Evolutionary conservation across 108 stramenopile genomes (phyloP).

Genomic region (Pseudonitzschia delicatissima): DNA sequence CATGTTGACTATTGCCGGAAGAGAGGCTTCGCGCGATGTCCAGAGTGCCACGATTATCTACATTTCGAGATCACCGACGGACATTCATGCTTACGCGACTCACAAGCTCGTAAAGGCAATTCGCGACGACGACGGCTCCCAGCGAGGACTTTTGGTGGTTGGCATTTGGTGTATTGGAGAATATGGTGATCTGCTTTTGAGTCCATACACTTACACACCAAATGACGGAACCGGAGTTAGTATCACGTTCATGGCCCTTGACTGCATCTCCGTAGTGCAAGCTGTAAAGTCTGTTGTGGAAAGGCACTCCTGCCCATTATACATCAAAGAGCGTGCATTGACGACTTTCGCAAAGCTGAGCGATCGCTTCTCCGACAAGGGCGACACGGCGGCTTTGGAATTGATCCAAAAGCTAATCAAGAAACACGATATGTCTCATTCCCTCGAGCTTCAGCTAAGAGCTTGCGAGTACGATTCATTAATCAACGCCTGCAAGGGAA

Average conservation of each 20-base stretch:
- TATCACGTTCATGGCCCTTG: conserved; percentile 66
- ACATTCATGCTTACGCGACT: conserved; percentile 81
- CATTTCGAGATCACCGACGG: conserved; percentile 71
- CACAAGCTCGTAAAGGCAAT: conserved; percentile 92
- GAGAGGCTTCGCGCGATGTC: conserved; percentile 76
- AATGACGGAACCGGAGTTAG: conserved; percentile 32
- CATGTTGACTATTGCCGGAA: conserved; percentile 95
- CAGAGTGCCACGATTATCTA: conserved; percentile 78
- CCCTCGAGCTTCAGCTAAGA: conserved; percentile 92
- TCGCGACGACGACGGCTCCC: conserved; percentile 86
- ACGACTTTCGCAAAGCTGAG: conserved; percentile 90
- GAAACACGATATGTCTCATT: conserved; percentile 71
- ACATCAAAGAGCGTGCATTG: conserved; percentile 77
- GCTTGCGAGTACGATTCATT: conserved; percentile 92
- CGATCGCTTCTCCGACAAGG: conserved; percentile 71
- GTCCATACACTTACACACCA: conserved; percentile 65
- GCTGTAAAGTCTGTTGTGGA: conserved; percentile 69
- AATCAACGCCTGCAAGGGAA: conserved; percentile 72
- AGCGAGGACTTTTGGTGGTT: conserved; percentile 80
- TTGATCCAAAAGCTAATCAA: conserved; percentile 59
- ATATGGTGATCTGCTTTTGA: conserved; percentile 72
- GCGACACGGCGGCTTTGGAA: conserved; percentile 57
- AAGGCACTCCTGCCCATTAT: conserved; percentile 66
- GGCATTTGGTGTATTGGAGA: conserved; percentile 97
- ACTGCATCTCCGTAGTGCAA: conserved; percentile 56